Evolutionary conservation across 345 rosid genomes (phyloP).

Genomic region (Dovyalis caffra): DNA sequence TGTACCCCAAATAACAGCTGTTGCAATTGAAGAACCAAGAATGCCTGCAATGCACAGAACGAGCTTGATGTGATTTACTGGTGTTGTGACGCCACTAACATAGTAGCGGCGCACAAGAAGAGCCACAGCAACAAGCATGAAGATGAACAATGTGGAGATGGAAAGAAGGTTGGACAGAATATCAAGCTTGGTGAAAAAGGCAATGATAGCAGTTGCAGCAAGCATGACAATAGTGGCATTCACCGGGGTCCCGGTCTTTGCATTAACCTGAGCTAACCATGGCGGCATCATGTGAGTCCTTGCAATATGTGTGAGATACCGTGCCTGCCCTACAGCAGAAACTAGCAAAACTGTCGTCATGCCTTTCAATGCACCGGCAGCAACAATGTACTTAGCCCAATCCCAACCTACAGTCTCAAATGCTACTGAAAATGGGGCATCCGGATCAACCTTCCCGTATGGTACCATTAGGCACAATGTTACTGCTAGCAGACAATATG

Average conservation of each 20-base stretch:
- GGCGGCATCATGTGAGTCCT: constrained; percentile 21
- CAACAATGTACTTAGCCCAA: constrained; percentile 15
- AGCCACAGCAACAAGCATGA: constrained; percentile 7
- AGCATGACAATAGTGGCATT: constrained; percentile 21
- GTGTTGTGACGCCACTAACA: constrained; percentile 2
- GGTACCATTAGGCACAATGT: neutral
- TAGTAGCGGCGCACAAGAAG: constrained; percentile 13
- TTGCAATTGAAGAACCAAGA: constrained; percentile 10
- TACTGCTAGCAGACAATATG: neutral
- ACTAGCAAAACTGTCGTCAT: constrained; percentile 20
- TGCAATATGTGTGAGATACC: constrained; percentile 20
- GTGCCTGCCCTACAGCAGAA: constrained; percentile 4
- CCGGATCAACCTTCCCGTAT: neutral
- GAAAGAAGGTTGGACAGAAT: constrained; percentile 18
- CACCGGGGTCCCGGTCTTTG: constrained; percentile 9
- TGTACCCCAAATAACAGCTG: neutral
- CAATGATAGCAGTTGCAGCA: constrained; percentile 9
- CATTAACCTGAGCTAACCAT: constrained; percentile 11
- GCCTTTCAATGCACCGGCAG: constrained; percentile 11
- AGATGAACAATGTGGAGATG: constrained; percentile 6
- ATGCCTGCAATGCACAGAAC: neutral
- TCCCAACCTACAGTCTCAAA: constrained; percentile 1
- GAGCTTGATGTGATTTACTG: neutral
- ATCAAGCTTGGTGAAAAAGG: constrained; percentile 15
- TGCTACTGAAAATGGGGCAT: constrained; percentile 2